These are phyloP conservation scores for Harringtonia aguacate DNA, from an alignment of 2,329 filamentous ascomycete species.

Conservation along the genomic window DNA sequence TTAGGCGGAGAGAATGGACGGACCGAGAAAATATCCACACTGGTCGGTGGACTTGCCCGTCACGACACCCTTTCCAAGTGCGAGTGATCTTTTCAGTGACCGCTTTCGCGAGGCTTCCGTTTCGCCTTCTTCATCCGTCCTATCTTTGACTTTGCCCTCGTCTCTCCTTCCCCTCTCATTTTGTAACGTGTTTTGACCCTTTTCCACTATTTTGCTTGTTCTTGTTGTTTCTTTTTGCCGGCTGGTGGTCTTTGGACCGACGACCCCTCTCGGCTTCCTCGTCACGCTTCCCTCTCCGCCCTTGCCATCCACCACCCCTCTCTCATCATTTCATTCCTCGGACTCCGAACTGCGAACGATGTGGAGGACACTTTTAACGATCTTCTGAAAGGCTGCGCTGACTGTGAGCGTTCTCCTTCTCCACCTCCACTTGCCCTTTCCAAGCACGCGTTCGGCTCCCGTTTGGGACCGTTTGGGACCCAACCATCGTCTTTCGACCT, in stretches of 20 bases:
- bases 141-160: no score
- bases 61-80: no score
- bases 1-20: background rate
- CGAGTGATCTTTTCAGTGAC: background rate
- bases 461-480: no score
- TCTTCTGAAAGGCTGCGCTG: background rate
- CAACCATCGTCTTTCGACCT: no score
- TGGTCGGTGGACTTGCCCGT: no score
- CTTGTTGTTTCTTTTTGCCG: background rate
- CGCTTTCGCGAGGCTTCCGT: background rate
- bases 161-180: background rate
- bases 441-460: no score
- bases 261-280: background rate
- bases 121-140: background rate
- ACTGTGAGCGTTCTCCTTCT: background rate
- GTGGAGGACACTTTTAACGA: background rate
- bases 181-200: no score
- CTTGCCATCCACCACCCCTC: background rate
- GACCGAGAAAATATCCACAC: conserved; percentile 1
- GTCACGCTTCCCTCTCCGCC: background rate
- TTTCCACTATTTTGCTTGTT: background rate
- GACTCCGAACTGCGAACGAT: no score
- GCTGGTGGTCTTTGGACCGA: no score
- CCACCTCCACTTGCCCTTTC: no score
- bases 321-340: no score